A percentile compares a stretch with the other conserved stretches of the same genome.
Conservation (phyloP, 2,329 filamentous ascomycete genomes). For the Bipolaris gigantea region DNA sequence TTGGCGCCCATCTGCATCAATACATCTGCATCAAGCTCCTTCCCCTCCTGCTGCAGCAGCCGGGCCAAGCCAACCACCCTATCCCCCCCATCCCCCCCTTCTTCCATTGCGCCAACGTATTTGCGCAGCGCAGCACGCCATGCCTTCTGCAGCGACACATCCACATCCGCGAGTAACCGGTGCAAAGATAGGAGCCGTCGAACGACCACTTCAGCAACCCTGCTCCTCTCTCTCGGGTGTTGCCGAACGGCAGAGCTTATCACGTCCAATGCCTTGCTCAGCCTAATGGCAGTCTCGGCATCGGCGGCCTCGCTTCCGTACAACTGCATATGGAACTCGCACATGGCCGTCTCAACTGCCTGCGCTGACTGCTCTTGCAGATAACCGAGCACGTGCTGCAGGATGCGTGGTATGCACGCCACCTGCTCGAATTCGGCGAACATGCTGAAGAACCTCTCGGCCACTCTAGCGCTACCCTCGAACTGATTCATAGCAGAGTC, state of each 20-base stretch:
- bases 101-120: constrained; percentile 34
- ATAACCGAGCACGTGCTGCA: constrained; percentile 71
- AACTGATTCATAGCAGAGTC: constrained; percentile 81
- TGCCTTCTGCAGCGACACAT: constrained; percentile 58
- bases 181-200: constrained; percentile 53
- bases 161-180: constrained; percentile 49
- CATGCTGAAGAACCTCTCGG: constrained; percentile 78
- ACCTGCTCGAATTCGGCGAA: constrained; percentile 70
- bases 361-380: constrained; percentile 64
- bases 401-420: constrained; percentile 65
- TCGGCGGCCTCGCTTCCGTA: constrained; percentile 65
- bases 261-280: constrained; percentile 66
- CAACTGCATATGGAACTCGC: constrained; percentile 71
- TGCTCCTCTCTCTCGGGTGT: constrained; percentile 36
- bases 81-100: constrained; percentile 29
- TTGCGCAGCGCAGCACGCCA: constrained; percentile 48
- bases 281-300: constrained; percentile 70
- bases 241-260: constrained; percentile 58
- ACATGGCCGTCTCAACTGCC: constrained; percentile 62
- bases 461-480: constrained; percentile 66
- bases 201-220: constrained; percentile 52
- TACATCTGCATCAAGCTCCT: constrained; percentile 29
- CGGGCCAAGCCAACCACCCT: constrained; percentile 27
- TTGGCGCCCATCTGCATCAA: constrained; percentile 33
- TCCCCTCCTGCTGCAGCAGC: constrained; percentile 31